Conservation (phyloP, 2,329 filamentous ascomycete genomes). For the Cercospora nicotianae region DNA sequence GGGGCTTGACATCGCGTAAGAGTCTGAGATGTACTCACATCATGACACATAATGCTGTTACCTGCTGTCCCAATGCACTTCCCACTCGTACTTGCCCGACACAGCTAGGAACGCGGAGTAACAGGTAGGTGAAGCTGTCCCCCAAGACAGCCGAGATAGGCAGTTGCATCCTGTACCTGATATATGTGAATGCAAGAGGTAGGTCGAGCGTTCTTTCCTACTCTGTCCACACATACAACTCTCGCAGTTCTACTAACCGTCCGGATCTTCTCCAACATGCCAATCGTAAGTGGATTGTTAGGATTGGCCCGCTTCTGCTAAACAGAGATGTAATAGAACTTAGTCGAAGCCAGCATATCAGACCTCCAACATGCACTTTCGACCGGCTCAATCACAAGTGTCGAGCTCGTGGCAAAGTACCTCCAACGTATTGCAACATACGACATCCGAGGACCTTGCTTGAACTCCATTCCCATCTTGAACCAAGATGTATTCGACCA, state of each 20-base stretch:
- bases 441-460: conserved; percentile 44
- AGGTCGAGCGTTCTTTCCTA: background rate
- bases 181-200: background rate
- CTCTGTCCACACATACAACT: background rate
- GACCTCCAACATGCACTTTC: conserved; percentile 48
- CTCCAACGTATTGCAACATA: conserved; percentile 51
- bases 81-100: background rate
- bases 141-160: background rate
- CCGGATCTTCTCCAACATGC: conserved; percentile 2
- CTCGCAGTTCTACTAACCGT: background rate
- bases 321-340: conserved; percentile 26
- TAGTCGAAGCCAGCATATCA: conserved; percentile 52
- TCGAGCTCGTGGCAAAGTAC: conserved; percentile 50
- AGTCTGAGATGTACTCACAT: background rate
- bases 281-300: conserved; percentile 15
- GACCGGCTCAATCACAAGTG: conserved; percentile 44
- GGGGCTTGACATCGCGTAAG: background rate
- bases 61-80: background rate
- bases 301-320: background rate
- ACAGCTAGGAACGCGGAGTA: background rate
- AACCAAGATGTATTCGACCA: conserved; percentile 51
- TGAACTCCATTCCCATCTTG: conserved; percentile 54
- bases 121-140: background rate
- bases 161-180: background rate
- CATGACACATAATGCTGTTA: background rate